Conservation (phyloP, 768 basidiomycete species). For the Hydnum rufescens region DNA sequence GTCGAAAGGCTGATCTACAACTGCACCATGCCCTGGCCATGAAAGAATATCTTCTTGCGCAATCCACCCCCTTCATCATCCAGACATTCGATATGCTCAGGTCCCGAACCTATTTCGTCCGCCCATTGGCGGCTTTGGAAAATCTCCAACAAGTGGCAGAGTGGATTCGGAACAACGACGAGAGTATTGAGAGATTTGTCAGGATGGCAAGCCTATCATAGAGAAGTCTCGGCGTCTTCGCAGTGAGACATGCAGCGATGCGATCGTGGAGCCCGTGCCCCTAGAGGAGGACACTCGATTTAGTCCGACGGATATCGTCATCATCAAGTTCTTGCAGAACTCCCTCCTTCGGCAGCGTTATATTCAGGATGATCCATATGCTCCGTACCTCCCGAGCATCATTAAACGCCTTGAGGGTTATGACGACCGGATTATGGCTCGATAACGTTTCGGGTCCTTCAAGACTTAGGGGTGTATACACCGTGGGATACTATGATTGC, state of each 20-base stretch:
- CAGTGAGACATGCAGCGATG: constrained; percentile 10
- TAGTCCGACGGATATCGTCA: constrained; percentile 9
- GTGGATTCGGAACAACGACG: constrained; percentile 5
- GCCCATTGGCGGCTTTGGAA: neutral
- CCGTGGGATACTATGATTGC: constrained; percentile 60
- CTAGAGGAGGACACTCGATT: constrained; percentile 2
- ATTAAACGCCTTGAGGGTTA: constrained; percentile 34
- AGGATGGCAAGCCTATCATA: constrained; percentile 13
- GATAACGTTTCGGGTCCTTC: constrained; percentile 27
- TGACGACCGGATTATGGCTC: constrained; percentile 13
- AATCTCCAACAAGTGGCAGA: neutral
- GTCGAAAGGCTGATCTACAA: neutral
- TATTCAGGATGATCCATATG: constrained; percentile 44
- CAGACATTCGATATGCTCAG: constrained; percentile 8
- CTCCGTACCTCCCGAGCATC: constrained; percentile 30
- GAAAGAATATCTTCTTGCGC: neutral
- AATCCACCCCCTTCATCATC: constrained; percentile 3
- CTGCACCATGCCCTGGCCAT: neutral
- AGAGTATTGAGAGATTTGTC: constrained; percentile 11
- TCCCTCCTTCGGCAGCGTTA: constrained; percentile 16
- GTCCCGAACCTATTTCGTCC: constrained; percentile 13
- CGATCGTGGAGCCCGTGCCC: neutral
- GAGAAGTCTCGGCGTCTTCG: neutral
- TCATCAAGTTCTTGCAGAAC: constrained; percentile 16
- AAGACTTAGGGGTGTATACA: constrained; percentile 52